These are phyloP conservation scores for Phaffia rhodozyma DNA, from an alignment of 1,284 basidiomycete species.

Conservation along the genomic window DNA sequence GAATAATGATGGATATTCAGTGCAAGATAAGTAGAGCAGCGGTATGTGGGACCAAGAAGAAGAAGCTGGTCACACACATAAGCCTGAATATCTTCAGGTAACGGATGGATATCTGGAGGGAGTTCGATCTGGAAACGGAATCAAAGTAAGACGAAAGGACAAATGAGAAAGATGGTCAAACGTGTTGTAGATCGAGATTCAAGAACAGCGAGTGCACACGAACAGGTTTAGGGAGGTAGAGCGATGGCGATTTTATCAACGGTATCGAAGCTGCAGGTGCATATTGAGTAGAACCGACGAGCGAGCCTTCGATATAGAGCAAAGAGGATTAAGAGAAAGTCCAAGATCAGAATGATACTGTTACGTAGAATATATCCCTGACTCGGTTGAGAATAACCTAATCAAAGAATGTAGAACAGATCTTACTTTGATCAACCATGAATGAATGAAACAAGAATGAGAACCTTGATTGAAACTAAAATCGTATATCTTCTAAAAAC, in stretches of 20 bases:
- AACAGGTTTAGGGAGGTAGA: slow-evolving; percentile 71
- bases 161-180: background rate
- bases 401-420: too few relatives aligned
- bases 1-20: background rate
- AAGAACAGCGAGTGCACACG: slow-evolving; percentile 21
- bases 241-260: slow-evolving; percentile 76
- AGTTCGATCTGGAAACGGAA: slow-evolving; percentile 50
- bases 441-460: too few relatives aligned
- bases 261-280: slow-evolving; percentile 60
- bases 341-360: too few relatives aligned
- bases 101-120: slow-evolving; percentile 78
- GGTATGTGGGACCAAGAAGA: background rate
- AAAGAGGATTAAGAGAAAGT: background rate
- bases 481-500: too few relatives aligned
- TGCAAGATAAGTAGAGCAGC: background rate
- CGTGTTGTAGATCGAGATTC: background rate
- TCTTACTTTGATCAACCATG: too few relatives aligned
- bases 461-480: too few relatives aligned
- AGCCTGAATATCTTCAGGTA: slow-evolving; percentile 73
- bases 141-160: background rate
- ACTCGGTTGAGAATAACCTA: too few relatives aligned
- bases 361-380: too few relatives aligned
- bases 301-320: background rate
- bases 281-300: slow-evolving; percentile 45
- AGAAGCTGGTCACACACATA: slow-evolving; percentile 50